Conservation (phyloP, 331 rosid species). For the Malus hybrid region DNA sequence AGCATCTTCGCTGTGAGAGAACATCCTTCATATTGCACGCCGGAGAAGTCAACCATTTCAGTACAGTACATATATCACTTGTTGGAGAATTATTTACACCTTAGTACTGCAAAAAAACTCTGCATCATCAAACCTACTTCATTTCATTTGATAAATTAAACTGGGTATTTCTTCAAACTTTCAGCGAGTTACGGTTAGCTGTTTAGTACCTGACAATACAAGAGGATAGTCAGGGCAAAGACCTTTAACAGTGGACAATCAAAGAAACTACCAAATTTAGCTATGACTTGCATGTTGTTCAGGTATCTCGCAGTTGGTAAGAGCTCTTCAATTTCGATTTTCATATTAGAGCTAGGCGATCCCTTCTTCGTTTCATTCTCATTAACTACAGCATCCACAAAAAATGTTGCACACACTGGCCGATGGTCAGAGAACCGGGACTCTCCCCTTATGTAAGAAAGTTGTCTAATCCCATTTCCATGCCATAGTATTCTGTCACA, state of each 20-base stretch:
- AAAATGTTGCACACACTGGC: slow-evolving; percentile 74
- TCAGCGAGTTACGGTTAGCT: neutral
- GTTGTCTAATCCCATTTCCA: slow-evolving; percentile 70
- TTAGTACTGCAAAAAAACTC: neutral
- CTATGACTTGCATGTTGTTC: slow-evolving; percentile 26
- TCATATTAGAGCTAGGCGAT: slow-evolving; percentile 27
- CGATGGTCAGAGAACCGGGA: slow-evolving; percentile 82
- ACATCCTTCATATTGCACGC: neutral
- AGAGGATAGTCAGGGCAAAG: neutral
- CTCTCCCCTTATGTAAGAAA: slow-evolving; percentile 59
- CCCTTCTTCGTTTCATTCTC: slow-evolving; percentile 36
- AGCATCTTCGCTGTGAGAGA: neutral
- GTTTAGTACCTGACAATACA: slow-evolving; percentile 12
- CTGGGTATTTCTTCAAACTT: neutral
- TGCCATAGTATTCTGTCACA: slow-evolving; percentile 95
- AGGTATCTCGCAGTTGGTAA: slow-evolving; percentile 36
- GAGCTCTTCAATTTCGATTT: slow-evolving; percentile 49
- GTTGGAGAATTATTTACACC: slow-evolving; percentile 15
- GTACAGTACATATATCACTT: neutral
- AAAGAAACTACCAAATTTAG: neutral
- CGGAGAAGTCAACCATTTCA: neutral
- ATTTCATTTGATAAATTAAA: neutral
- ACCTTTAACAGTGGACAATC: neutral
- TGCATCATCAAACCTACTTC: neutral
- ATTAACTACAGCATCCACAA: slow-evolving; percentile 47